Evolutionary conservation across 148 eudicot species (phyloP).

Genomic region (Persicaria tinctoria): DNA sequence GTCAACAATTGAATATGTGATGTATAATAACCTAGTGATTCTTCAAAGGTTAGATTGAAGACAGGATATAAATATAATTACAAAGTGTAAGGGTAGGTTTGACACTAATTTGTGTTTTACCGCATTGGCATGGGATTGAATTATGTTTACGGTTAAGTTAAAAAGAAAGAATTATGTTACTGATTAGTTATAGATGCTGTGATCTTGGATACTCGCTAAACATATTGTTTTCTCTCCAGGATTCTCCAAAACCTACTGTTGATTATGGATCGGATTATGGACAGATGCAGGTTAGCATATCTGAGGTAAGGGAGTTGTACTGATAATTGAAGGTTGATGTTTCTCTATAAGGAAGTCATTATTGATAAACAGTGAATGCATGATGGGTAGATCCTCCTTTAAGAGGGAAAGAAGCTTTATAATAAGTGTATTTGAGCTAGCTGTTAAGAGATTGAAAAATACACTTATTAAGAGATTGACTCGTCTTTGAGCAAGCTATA

Average conservation of each 20-base stretch:
- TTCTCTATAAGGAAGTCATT: neutral
- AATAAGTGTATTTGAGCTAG: no score
- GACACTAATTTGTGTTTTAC: neutral
- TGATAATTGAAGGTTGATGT: neutral
- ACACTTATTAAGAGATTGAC: no score
- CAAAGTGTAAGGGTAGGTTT: neutral
- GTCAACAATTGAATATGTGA: neutral
- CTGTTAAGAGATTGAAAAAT: no score
- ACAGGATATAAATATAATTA: neutral
- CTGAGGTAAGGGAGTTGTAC: conserved; percentile 52
- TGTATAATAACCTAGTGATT: neutral
- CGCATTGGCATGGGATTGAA: neutral
- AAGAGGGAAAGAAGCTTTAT: neutral
- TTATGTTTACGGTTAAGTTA: neutral
- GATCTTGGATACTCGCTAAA: neutral
- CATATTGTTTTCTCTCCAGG: conserved; percentile 30
- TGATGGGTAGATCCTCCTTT: neutral
- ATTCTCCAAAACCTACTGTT: conserved; percentile 42
- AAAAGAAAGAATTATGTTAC: neutral
- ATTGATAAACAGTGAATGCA: neutral
- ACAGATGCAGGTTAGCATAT: conserved; percentile 44
- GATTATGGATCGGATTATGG: conserved; percentile 70
- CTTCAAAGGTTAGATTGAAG: neutral
- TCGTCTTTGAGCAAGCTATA: no score
- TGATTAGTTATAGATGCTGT: neutral